Conservation (phyloP, 768 basidiomycete genomes). For the Mycena pura region DNA sequence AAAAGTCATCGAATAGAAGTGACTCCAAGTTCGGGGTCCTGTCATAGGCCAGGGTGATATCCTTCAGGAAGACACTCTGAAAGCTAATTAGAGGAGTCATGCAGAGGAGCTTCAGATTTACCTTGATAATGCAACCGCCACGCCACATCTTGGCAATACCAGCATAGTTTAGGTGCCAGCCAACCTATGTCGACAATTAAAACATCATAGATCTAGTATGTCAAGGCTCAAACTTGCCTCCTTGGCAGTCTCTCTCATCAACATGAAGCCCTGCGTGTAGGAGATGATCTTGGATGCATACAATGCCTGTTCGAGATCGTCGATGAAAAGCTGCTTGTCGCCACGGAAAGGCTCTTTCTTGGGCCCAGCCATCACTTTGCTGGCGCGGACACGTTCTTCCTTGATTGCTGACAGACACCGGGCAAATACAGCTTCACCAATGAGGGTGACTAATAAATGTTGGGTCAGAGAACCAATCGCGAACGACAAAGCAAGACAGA, state of each 20-base stretch:
- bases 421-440: conserved; percentile 99
- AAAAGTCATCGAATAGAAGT: conserved; percentile 95
- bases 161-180: conserved; percentile 96
- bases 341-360: conserved; percentile 94
- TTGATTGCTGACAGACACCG: conserved; percentile 98
- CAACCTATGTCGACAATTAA: conserved; percentile 48
- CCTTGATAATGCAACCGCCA: conserved; percentile 99
- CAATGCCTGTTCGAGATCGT: conserved; percentile 98
- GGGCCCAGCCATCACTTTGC: conserved; percentile 89
- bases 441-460: conserved; percentile 80
- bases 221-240: conserved; percentile 56
- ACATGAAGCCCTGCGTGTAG: conserved; percentile 99
- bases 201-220: background rate
- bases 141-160: conserved; percentile 99
- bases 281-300: conserved; percentile 99
- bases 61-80: conserved; percentile 90
- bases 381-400: conserved; percentile 91
- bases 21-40: conserved; percentile 89
- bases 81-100: background rate
- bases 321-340: conserved; percentile 98
- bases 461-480: conserved; percentile 1
- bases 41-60: conserved; percentile 89
- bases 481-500: conserved; percentile 41
- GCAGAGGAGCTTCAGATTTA: conserved; percentile 28
- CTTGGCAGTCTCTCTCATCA: conserved; percentile 98